Base-by-base conservation (phyloP, 2,329 filamentous ascomycete genomes). In the Chaetomiaceae sp. region DNA sequence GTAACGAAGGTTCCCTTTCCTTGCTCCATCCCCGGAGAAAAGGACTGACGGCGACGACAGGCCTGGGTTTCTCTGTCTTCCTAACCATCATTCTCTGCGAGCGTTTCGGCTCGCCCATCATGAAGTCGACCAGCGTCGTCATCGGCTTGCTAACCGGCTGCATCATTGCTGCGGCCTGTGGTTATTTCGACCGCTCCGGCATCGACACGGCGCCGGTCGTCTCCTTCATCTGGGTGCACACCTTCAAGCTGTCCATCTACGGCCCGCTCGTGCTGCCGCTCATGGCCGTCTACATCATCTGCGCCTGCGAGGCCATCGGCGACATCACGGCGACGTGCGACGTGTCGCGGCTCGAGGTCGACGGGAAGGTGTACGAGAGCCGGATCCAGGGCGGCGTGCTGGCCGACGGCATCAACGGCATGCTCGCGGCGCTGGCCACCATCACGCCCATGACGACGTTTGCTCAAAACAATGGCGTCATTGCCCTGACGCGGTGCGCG, bases 391-490 rank as follows among this genome's bases (percentile, higher is more conserved):
- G 88, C 11, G 88, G 88, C 30, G 80, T 92, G 14, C 69, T 94
- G 3, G 87, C 87, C 0, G 89, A 94, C 61, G 89, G 88, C 1
- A 61, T 90, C 46, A 89, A 89, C 62, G 87, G 88, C 32, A 72
- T 90, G 58, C 73, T 92, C 14, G 86, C 87, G 14, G 86, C 84
- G 1, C 78, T 94, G 29, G 87, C 84, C 73, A 92, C 88, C 43
- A 87, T 89, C 60, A 88, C 87, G 0, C 87, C 88, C 27, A 88
- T 91, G 81, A 85, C 82, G 1, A 86, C 84, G 0, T 91, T 91
- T 61, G 88, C 88, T 0, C 87, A 91, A 67, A 92, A 92, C 73
- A 91, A 92, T 66, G 88, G 88, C 32, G 87, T 92, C 47, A 91
- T 94, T 56, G 86, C 88, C 0, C 75, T 94, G 40, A 94, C 89